Evolutionary conservation across 2,329 filamentous ascomycete genomes (phyloP).

Genomic region (Thelonectria rubi): DNA sequence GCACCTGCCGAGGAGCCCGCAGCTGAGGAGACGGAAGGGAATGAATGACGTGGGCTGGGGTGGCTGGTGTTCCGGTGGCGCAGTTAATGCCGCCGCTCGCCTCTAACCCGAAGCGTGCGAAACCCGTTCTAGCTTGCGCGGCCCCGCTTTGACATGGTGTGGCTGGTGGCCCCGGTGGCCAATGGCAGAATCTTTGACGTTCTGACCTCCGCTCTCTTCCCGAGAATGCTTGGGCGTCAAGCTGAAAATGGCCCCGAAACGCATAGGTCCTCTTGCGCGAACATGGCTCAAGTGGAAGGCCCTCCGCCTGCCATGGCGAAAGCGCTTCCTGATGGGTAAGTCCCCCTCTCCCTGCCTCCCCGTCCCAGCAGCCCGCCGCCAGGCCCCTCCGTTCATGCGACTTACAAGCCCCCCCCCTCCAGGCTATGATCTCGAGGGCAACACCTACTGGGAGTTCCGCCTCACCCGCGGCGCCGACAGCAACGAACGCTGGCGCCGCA

Average conservation of each 20-base stretch:
- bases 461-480: conserved; percentile 53
- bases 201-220: conserved; percentile 22
- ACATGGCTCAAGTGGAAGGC: conserved; percentile 71
- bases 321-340: conserved; percentile 68
- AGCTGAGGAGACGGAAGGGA: conserved; percentile 2
- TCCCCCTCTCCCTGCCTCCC: conserved; percentile 9
- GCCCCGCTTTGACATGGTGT: conserved; percentile 17
- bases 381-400: conserved; percentile 15
- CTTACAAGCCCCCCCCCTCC: conserved; percentile 31
- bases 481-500: conserved; percentile 65
- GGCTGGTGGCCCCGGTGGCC: conserved; percentile 22
- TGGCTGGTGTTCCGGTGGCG: conserved; percentile 40
- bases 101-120: conserved; percentile 21
- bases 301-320: conserved; percentile 70
- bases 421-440: conserved; percentile 72
- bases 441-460: conserved; percentile 75
- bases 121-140: background rate
- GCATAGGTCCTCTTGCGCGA: conserved; percentile 49
- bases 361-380: conserved; percentile 5
- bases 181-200: conserved; percentile 25
- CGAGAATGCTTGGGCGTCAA: conserved; percentile 18
- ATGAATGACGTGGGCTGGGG: conserved; percentile 42
- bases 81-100: conserved; percentile 16
- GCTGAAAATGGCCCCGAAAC: conserved; percentile 48
- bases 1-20: conserved; percentile 21